Evolutionary conservation across 345 rosid genomes (phyloP), one percentile per base, ranked within the genome.

Genomic region (Cochlearia excelsa): DNA sequence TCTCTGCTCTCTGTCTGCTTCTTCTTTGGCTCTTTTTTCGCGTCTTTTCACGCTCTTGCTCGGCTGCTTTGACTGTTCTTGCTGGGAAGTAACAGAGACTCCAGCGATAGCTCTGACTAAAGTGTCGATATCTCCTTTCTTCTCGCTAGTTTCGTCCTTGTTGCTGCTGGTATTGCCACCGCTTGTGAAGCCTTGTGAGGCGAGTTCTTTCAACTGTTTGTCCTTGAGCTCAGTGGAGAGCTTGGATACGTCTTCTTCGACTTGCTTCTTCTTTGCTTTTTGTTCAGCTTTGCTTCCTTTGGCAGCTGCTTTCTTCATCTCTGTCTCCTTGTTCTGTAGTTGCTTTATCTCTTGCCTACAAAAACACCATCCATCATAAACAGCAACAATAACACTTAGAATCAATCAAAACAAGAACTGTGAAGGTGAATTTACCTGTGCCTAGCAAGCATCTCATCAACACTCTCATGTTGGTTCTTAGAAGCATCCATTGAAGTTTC

Each of bases 261-360:
- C 92, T 67, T 81, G 89, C 84, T 89, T 93, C 88, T 85, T 89
- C 85, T 93, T 87, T 7, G 97, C 85, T 68, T 93, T 93, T 77
- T 85, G 99, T 67, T 93, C 97, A 30, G 97, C 95, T 77, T 93
- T 93, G 66, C 77, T 89, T 50, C 99, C 95, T 74, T 81, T 93
- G 3, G 97, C 97, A 42, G 99, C 97, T 0, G 80, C 94, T 74
- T 83, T 93, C 61, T 93, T 93, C 75, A 89, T 65, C 71, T 79
- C 91, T 8, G 68, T 72, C 79, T 93, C 99, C 75, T 85, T 87
- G 73, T 82, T 79, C 70, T 89, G 95, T 66, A 93, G 81, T 68
- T 82, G 76, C 29, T 78, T 70, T 57, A 73, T 78, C 84, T 89
- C 99, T 74, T 81, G 84, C 73, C 99, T 87, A 63, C 9, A 16